Conservation (phyloP, 2,329 filamentous ascomycete genomes). For the Ramularia collo-cygni region DNA sequence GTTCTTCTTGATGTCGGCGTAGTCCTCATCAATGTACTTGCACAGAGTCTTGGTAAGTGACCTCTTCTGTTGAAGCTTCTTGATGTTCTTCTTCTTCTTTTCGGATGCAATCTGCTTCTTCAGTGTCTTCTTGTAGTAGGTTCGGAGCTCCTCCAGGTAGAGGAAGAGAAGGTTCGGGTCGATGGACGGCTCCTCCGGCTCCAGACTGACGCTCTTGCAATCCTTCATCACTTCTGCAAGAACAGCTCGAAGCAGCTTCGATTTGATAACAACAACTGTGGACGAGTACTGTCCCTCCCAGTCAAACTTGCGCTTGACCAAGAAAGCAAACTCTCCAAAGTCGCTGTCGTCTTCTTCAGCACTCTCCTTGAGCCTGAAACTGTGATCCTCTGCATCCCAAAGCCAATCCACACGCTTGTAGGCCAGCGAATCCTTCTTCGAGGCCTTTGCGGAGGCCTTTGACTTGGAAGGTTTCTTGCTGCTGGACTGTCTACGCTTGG, state of each 20-base stretch:
- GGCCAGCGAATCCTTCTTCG: constrained; percentile 43
- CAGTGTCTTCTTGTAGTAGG: constrained; percentile 54
- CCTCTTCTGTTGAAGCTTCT: constrained; percentile 52
- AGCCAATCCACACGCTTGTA: constrained; percentile 63
- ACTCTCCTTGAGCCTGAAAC: constrained; percentile 63
- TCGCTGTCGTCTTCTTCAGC: constrained; percentile 58
- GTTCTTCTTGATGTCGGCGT: constrained; percentile 68
- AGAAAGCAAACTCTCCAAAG: constrained; percentile 76
- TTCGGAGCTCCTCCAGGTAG: constrained; percentile 71
- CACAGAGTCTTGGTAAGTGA: constrained; percentile 65
- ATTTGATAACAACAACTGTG: constrained; percentile 77
- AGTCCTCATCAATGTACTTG: constrained; percentile 75
- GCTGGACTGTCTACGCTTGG: constrained; percentile 17
- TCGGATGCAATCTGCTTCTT: constrained; percentile 52
- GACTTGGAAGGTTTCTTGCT: constrained; percentile 7
- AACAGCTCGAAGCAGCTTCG: constrained; percentile 66
- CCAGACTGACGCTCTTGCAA: constrained; percentile 70
- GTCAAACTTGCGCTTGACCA: constrained; percentile 74
- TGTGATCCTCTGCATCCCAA: constrained; percentile 52
- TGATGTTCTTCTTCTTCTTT: constrained; percentile 55
- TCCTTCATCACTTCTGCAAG: constrained; percentile 66
- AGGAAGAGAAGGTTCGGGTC: constrained; percentile 46
- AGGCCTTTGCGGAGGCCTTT: constrained; percentile 15
- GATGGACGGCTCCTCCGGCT: constrained; percentile 67
- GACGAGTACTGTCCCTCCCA: constrained; percentile 75